Evolutionary conservation across 2,329 filamentous ascomycete species (phyloP), one percentile per base, ranked within the genome.

Genomic region (Beauveria varroae): DNA sequence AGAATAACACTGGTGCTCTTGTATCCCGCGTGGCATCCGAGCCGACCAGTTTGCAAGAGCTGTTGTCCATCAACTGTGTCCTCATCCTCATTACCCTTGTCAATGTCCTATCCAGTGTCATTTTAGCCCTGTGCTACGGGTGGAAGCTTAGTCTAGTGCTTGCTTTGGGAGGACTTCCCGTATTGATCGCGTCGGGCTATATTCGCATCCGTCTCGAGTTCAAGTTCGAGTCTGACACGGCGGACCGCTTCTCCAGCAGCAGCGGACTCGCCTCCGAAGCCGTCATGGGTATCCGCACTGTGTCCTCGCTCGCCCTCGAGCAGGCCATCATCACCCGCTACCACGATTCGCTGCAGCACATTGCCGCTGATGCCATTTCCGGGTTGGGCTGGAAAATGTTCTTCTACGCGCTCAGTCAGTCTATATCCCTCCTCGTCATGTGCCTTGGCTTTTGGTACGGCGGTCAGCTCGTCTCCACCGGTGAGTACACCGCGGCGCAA

Each of bases 111-210:
- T 75, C 77, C 1, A 79, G 75, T 63, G 73, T 74, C 16, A 70
- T 79, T 9, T 68, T 84, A 1, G 76, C 76, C 4, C 70, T 84
- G 7, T 74, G 69, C 2, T 73, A 73, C 52, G 77, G 78, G 0
- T 84, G 78, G 78, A 81, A 80, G 58, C 72, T 84, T 1, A 79
- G 78, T 0, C 71, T 84, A 0, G 76, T 79, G 0, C 70, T 80
- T 1, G 69, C 77, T 0, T 74, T 80, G 41, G 79, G 76, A 12
- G 77, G 76, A 3, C 66, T 83, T 10, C 75, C 80, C 0, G 72
- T 76, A 0, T 69, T 83, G 20, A 67, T 82, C 2, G 66, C 70
- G 1, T 71, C 78, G 0, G 81, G 80, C 3, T 80, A 79, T 54
- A 62, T 78, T 5, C 74, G 81, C 1, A 79, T 84, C 57, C 74